Conservation (phyloP, 129 eudicot genomes). For the Deinandra increscens region DNA sequence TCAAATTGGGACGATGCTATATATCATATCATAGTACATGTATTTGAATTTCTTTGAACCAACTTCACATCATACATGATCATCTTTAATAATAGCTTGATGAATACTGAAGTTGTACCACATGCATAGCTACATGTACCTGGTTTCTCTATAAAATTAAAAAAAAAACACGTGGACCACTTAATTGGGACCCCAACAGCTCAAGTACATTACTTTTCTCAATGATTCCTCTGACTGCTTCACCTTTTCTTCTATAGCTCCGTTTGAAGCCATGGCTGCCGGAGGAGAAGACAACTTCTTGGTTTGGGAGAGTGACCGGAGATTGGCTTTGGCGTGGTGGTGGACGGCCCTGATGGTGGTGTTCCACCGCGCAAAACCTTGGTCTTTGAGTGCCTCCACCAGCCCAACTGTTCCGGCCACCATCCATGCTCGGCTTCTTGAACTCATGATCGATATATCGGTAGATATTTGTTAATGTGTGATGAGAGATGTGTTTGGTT, state of each 20-base stretch:
- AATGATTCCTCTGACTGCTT: constrained; percentile 17
- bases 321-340: constrained; percentile 31
- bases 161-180: too few species aligned
- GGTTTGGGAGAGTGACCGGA: constrained; percentile 33
- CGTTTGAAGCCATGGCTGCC: not conserved
- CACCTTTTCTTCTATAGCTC: not conserved
- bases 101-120: too few species aligned
- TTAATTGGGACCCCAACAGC: constrained; percentile 34
- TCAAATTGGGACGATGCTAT: too few species aligned
- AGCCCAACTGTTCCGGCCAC: constrained; percentile 21
- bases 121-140: too few species aligned
- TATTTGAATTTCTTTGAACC: too few species aligned
- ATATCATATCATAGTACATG: too few species aligned
- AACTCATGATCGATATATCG: too few species aligned
- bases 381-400: constrained; percentile 30
- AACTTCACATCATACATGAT: too few species aligned
- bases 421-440: constrained; percentile 5
- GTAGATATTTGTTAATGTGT: too few species aligned
- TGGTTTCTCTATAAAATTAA: too few species aligned
- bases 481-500: too few species aligned
- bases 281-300: constrained; percentile 25
- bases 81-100: too few species aligned
- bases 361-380: constrained; percentile 27
- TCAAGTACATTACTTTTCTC: constrained; percentile 36
- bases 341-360: constrained; percentile 21